Evolutionary conservation across 2,329 filamentous ascomycete species (phyloP).

Genomic region (Thelonectria rubi): DNA sequence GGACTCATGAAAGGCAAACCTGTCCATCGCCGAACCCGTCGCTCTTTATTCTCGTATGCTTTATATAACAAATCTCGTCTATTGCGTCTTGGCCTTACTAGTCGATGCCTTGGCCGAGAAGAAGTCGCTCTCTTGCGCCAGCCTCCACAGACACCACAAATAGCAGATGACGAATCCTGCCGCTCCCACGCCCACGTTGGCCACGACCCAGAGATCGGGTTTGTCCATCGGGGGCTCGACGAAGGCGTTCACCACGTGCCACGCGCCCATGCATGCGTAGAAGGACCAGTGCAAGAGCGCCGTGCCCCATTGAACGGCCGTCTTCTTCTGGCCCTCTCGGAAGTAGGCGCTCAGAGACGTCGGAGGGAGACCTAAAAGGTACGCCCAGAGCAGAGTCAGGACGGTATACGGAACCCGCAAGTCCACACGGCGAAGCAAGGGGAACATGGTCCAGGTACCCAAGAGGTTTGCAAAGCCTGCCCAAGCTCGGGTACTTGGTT

Average conservation of each 20-base stretch:
- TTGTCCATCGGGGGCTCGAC: constrained; percentile 75
- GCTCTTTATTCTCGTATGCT: constrained; percentile 14
- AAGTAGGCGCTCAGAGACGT: constrained; percentile 76
- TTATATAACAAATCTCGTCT: constrained; percentile 13
- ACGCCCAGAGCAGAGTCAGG: constrained; percentile 88
- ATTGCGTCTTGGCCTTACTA: constrained; percentile 46
- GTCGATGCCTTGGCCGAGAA: constrained; percentile 48
- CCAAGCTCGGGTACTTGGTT: constrained; percentile 83
- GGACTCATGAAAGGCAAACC: neutral
- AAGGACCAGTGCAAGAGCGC: constrained; percentile 76
- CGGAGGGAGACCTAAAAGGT: constrained; percentile 86
- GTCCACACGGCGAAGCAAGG: constrained; percentile 85
- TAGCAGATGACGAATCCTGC: constrained; percentile 89
- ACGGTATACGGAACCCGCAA: constrained; percentile 86
- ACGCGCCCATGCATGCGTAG: constrained; percentile 79
- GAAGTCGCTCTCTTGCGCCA: constrained; percentile 68
- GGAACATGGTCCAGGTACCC: constrained; percentile 93
- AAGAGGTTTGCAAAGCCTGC: constrained; percentile 95
- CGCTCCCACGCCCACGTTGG: constrained; percentile 87
- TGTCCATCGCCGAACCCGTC: too few species aligned
- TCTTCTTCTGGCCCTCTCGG: constrained; percentile 52
- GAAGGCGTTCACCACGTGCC: constrained; percentile 81
- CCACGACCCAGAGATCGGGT: constrained; percentile 93
- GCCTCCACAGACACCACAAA: constrained; percentile 84
- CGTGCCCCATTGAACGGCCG: constrained; percentile 61